Base-by-base conservation (phyloP, 495 filamentous ascomycete genomes). In the Penicillium herquei region DNA sequence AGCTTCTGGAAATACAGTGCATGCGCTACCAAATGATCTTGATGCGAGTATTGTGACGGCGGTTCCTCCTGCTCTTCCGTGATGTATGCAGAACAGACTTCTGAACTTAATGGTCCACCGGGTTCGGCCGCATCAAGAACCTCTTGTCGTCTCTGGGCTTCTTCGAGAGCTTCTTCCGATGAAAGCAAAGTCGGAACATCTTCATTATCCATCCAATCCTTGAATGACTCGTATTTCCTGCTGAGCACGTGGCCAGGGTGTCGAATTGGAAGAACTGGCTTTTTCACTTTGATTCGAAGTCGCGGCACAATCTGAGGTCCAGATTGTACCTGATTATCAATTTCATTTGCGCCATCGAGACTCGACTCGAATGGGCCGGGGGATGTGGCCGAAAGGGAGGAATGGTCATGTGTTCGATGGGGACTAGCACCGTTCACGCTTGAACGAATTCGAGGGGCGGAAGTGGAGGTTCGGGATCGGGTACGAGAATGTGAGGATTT, bases 1-100 rank as follows among this genome's bases (percentile, higher is more conserved):
- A 96, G 75, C 57, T 81, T 85, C 39, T 89, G 84, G 61, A 98
- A 92, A 58, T 91, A 83, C 10, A 89, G 58, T 42, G 89, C 90
- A 61, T 96, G 91, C 12, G 86, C 84, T 40, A 90, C 81, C 7
- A 98, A 78, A 63, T 96, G 89, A 64, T 97, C 92, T 53, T 83
- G 81, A 63, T 96, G 92, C 13, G 86, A 85, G 73, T 90, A 96
- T 51, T 90, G 90, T 53, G 81, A 82, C 6, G 85, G 80, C 3
- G 88, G 89, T 52, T 87, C 84, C 39, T 83, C 78, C 57, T 90
- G 87, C 42, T 84, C 80, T 54, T 96, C 91, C 0, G 87, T 86
- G n/a, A 83, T 77, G 63, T 87, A 96, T 31, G 88, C 74, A 3
- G 85, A 88, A 66, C 89, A 94, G 16, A 81, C 80, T 46, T 85